Base-by-base conservation (phyloP, 2,329 filamentous ascomycete genomes). In the Arachnopeziza araneosa region DNA sequence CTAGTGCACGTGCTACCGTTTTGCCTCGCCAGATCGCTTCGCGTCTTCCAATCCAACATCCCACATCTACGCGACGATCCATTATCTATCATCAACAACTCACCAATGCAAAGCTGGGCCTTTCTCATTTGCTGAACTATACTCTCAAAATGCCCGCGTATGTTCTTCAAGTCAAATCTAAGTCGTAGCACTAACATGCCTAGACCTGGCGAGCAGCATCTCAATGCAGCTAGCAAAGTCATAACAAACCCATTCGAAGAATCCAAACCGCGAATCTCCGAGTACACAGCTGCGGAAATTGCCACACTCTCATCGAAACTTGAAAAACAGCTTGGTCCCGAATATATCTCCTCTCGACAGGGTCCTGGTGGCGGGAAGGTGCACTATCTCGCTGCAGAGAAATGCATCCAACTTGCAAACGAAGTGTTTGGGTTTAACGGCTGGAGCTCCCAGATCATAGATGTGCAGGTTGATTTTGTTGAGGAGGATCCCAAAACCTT, bases 381-480 rank as follows among this genome's bases (percentile, higher is more conserved):
- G 21, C 91, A 96, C 73, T 99, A 99, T 75, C 81, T 99, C 56
- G 86, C 92, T n/a, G 93, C 92, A 1, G 93, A 98, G 72, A 99
- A 99, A 77, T 93, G 90, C 71, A 99, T 99, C 73, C 89, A 90
- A 60, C 87, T 97, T 56, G 93, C 93, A 57, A 97, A 97, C 70
- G 91, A 97, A 73, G 87, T 97, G 0, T 96, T 97, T 76, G 93
- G 93, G 10, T 97, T 97, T 79, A 96, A 97, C 76, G 93, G 93
- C 69, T 99, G 95, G 95, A 96, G 91, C 10, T 96, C 91, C 59
- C 89, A 89, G n/a, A 95, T 99, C 61, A 90, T 93, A 71, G 92
- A 96, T 71, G 89, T 97, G 48, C 89, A 96, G 72, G 90, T 98
- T 61, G 95, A 99, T 75, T 98, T 96, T 75, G 91, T 95, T 62